Conservation (phyloP, 768 basidiomycete species). For the Kwoniella mangroviensis region DNA sequence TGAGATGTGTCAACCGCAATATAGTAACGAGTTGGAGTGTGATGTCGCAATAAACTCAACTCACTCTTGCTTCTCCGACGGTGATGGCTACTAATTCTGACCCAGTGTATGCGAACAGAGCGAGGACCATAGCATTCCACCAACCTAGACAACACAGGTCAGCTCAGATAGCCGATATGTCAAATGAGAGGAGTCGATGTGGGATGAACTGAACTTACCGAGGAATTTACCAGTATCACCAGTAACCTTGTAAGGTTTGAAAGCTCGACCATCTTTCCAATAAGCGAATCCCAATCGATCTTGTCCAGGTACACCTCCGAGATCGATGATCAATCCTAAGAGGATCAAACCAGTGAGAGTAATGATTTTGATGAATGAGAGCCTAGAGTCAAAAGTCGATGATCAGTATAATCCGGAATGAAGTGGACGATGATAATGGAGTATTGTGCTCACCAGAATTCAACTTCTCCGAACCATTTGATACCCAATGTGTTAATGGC, state of each 20-base stretch:
- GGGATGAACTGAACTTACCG: neutral
- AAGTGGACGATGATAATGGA: slow-evolving; percentile 34
- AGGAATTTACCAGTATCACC: slow-evolving; percentile 34
- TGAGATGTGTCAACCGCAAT: too few species aligned
- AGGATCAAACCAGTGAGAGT: slow-evolving; percentile 52
- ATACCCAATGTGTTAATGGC: slow-evolving; percentile 41
- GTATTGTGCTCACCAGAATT: slow-evolving; percentile 13
- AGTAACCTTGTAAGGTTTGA: slow-evolving; percentile 26
- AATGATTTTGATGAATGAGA: slow-evolving; percentile 32
- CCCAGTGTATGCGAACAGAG: slow-evolving; percentile 36
- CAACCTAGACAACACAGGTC: slow-evolving; percentile 27
- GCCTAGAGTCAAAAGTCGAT: slow-evolving; percentile 45
- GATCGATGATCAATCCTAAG: slow-evolving; percentile 40
- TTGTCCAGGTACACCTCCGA: slow-evolving; percentile 65
- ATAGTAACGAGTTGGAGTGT: too few species aligned
- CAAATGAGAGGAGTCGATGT: neutral
- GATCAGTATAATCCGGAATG: slow-evolving; percentile 19
- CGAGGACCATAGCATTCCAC: slow-evolving; percentile 28
- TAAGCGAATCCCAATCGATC: slow-evolving; percentile 62
- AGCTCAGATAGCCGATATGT: slow-evolving; percentile 30
- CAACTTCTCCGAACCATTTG: slow-evolving; percentile 29
- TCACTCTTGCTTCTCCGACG: slow-evolving; percentile 30
- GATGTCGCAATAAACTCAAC: too few species aligned
- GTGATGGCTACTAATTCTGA: slow-evolving; percentile 19
- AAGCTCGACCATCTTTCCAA: slow-evolving; percentile 40